Evolutionary conservation across 1,139 yeast genomes (phyloP), one percentile per base, ranked within the genome.

Genomic region (Spathaspora sp.): DNA sequence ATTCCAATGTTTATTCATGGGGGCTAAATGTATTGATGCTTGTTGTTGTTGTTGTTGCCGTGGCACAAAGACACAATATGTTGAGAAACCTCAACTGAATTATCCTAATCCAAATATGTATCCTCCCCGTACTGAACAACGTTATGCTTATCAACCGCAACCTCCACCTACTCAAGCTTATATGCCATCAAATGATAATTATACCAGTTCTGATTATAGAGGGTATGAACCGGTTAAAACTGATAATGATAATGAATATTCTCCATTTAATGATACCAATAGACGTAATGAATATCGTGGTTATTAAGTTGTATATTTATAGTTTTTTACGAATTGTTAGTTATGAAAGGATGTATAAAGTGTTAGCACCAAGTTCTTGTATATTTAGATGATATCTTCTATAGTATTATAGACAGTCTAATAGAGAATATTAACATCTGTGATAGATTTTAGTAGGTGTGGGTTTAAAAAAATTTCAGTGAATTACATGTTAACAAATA

Each of bases 21-120:
- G 82, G 2, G 57, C 65, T 41, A 50, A 63, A n/a, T 71, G 76
- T 49, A 61, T 69, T 24, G 72, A 68, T 47, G 76, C 81, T 8
- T 59, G 74, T 46, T 77, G 78, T 59, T 73, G 81, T 52, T 72
- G 79, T 53, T 72, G 78, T 53, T 67, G 75, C 54, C 51, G 74
- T 24, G 43, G 39, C 15, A 24, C 41, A 1, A 33, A 37, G 23
- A 18, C 42, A 15, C 15, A 24, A 38, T 42, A 41, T 26, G 37
- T 45, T 29, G 47, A 46, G 37, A 38, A 46, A 36, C 46, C 47
- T n/a, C 50, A 48, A 23, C 51, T 42, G 24, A 56, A 67, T 9
- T 66, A 63, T 50, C 56, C 58, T 37, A 72, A 72, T 54, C 69
- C 71, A 18, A 64, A 70, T 50, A 72, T 72, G 77, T 72, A 73